These are phyloP conservation scores for Diplodia mutila DNA, from an alignment of 2,329 filamentous ascomycete genomes.

Conservation along the genomic window DNA sequence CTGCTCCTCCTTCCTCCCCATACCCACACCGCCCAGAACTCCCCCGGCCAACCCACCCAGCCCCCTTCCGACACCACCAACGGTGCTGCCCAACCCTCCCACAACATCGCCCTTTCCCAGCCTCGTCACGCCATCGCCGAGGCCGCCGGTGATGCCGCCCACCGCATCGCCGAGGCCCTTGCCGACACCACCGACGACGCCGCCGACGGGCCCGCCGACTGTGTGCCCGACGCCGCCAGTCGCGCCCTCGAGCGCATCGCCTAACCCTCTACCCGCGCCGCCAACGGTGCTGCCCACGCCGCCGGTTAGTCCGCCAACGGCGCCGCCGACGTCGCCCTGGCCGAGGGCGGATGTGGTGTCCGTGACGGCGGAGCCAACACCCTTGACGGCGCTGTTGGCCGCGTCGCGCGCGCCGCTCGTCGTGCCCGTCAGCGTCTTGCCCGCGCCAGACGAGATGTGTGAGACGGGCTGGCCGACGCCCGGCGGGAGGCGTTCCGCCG, in stretches of 20 bases:
- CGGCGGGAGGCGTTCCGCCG: slow-evolving; percentile 39
- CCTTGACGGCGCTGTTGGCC: slow-evolving; percentile 44
- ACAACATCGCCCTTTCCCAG: slow-evolving; percentile 51
- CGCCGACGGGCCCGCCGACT: slow-evolving; percentile 34
- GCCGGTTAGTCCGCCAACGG: slow-evolving; percentile 42
- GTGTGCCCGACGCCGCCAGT: slow-evolving; percentile 39
- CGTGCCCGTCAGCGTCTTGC: slow-evolving; percentile 47
- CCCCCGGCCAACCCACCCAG: slow-evolving; percentile 43
- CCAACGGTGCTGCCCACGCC: slow-evolving; percentile 39
- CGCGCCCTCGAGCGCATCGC: slow-evolving; percentile 16
- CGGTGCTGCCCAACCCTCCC: slow-evolving; percentile 47
- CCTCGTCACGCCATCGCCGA: slow-evolving; percentile 52
- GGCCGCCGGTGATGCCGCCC: slow-evolving; percentile 45
- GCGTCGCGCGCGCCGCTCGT: slow-evolving; percentile 48
- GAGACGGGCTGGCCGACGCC: slow-evolving; percentile 44
- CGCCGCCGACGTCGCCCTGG: slow-evolving; percentile 46
- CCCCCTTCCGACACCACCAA: slow-evolving; percentile 46
- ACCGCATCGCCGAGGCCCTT: slow-evolving; percentile 45
- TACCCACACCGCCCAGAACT: slow-evolving; percentile 26
- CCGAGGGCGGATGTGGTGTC: slow-evolving; percentile 51
- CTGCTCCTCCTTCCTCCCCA: slow-evolving; percentile 33
- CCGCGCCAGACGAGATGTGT: slow-evolving; percentile 46
- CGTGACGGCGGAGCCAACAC: slow-evolving; percentile 47
- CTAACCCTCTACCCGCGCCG: slow-evolving; percentile 37
- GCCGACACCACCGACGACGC: slow-evolving; percentile 44